A percentile compares a stretch with the other conserved stretches of the same genome.
These are phyloP conservation scores for Xylaria grammica DNA, from an alignment of 495 filamentous ascomycete species.

Conservation along the genomic window DNA sequence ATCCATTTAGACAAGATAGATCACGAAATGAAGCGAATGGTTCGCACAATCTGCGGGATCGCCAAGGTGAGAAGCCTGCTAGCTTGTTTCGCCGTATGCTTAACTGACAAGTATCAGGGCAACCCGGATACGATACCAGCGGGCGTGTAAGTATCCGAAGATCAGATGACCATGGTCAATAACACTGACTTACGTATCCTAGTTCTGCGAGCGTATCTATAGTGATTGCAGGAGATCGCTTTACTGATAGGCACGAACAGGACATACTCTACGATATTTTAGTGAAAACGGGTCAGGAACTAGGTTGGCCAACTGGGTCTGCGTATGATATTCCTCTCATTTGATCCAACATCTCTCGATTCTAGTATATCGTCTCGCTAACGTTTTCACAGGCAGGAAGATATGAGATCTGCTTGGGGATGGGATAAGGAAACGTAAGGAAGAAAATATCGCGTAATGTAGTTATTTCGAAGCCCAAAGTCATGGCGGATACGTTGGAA, in stretches of 20 bases:
- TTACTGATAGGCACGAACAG: conserved; percentile 18
- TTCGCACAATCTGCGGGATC: not conserved
- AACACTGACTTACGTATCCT: not conserved
- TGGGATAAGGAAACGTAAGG: no score
- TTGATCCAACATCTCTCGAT: not conserved
- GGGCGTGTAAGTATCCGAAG: not conserved
- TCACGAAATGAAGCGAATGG: conserved; percentile 7
- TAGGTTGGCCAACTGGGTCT: not conserved
- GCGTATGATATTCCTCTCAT: not conserved
- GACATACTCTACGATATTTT: conserved; percentile 6
- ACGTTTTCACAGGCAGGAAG: not conserved
- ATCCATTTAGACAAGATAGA: not conserved
- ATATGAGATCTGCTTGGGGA: not conserved
- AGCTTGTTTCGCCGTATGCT: not conserved
- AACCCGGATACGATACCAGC: not conserved
- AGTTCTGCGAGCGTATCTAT: conserved; percentile 10
- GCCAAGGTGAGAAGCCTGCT: not conserved
- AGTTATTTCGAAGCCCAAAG: no score
- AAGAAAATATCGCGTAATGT: no score
- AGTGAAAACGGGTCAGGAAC: conserved; percentile 1
- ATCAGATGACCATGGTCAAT: no score
- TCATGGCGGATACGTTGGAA: no score
- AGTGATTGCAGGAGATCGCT: conserved; percentile 17
- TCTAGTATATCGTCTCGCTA: not conserved
- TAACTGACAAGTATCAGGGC: not conserved